Evolutionary conservation across 2,329 filamentous ascomycete genomes (phyloP).

Genomic region (Coniochaeta sp.): DNA sequence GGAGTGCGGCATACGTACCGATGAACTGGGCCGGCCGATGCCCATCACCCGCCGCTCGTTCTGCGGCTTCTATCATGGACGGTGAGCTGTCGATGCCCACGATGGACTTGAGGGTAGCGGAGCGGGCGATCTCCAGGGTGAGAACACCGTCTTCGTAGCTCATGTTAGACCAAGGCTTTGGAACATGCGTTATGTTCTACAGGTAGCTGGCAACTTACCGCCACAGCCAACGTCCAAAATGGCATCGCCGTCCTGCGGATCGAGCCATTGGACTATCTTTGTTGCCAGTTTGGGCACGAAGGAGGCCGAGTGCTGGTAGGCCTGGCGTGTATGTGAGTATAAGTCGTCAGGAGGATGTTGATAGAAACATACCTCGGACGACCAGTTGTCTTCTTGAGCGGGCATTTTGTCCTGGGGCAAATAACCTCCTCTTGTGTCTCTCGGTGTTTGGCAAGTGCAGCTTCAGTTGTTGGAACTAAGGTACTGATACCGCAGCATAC

Average conservation of each 20-base stretch:
- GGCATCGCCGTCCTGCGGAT: slow-evolving; percentile 48
- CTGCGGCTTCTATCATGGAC: slow-evolving; percentile 50
- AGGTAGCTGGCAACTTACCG: slow-evolving; percentile 29
- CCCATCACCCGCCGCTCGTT: slow-evolving; percentile 25
- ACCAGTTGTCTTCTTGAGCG: slow-evolving; percentile 30
- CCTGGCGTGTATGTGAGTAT: slow-evolving; percentile 25
- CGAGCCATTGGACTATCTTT: slow-evolving; percentile 51
- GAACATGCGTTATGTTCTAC: too few relatives aligned
- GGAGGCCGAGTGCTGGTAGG: slow-evolving; percentile 53
- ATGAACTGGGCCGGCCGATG: slow-evolving; percentile 26
- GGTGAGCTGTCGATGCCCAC: slow-evolving; percentile 53
- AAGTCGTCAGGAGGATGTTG: neutral
- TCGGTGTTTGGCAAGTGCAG: neutral
- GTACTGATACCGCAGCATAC: neutral
- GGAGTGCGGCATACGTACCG: slow-evolving; percentile 36
- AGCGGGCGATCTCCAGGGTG: slow-evolving; percentile 43
- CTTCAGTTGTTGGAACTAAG: neutral
- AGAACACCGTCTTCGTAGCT: slow-evolving; percentile 51
- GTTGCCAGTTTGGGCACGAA: slow-evolving; percentile 57
- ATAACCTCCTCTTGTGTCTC: too few relatives aligned
- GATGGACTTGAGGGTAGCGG: slow-evolving; percentile 34
- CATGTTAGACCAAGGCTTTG: slow-evolving; percentile 1
- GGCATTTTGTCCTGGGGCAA: slow-evolving; percentile 14
- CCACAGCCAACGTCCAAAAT: slow-evolving; percentile 60
- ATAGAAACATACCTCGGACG: slow-evolving; percentile 25